A percentile compares a stretch with the other conserved stretches of the same genome.
These are phyloP conservation scores for Bassia scoparia DNA, from an alignment of 148 eudicot genomes.

Conservation along the genomic window DNA sequence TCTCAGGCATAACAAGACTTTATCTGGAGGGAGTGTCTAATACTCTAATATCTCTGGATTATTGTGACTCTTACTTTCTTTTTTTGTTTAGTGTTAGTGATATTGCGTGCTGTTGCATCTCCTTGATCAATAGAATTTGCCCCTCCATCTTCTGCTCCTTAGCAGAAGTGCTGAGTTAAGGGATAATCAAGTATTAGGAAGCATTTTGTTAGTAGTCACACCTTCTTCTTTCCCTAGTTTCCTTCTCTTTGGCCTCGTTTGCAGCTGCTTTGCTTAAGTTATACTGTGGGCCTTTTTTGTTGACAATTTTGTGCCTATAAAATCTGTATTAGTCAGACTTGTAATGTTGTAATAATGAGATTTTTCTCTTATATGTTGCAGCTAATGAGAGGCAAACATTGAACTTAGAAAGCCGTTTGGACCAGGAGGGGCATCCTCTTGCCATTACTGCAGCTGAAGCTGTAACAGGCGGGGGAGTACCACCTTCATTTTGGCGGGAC, in stretches of 20 bases:
- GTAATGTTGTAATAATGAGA: not conserved
- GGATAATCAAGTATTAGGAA: not conserved
- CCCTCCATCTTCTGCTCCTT: not conserved
- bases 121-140: not conserved
- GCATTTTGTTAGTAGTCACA: not conserved
- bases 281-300: not conserved
- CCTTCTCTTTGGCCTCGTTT: not conserved
- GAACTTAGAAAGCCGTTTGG: constrained; percentile 63
- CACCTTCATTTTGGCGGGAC: constrained; percentile 78
- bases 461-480: constrained; percentile 54
- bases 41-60: not conserved
- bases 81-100: not conserved
- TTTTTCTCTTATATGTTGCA: constrained; percentile 28
- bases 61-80: not conserved
- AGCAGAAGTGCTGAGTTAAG: not conserved
- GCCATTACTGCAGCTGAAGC: constrained; percentile 69
- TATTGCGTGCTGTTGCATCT: not conserved
- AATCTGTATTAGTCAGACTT: not conserved
- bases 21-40: not conserved
- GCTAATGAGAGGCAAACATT: constrained; percentile 58
- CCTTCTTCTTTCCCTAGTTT: not conserved
- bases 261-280: not conserved
- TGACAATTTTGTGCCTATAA: not conserved
- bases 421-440: constrained; percentile 86
- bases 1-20: not conserved